phyloP scores from a whole-genome alignment of 495 filamentous ascomycete genomes.

The Barbatosphaeria neglecta region DNA sequence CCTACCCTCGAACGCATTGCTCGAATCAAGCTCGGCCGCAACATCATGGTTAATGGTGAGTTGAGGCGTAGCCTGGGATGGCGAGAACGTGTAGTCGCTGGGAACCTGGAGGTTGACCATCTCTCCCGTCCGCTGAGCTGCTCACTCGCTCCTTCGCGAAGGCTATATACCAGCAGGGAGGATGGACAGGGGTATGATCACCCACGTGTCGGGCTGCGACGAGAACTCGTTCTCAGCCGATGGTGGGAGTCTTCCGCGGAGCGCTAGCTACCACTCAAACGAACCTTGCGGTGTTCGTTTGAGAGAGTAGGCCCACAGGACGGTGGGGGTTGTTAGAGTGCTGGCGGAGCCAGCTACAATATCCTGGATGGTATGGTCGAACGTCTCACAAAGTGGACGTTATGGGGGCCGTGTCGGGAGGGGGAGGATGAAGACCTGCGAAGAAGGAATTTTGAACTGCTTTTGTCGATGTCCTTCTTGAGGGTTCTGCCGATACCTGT shows the following conservation, averaged over 20 bases:
- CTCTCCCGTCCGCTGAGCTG: conserved; percentile 38
- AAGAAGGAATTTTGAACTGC: conserved; percentile 74
- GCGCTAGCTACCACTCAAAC: conserved; percentile 74
- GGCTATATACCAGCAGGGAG: too few species aligned
- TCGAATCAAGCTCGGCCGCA: conserved; percentile 87
- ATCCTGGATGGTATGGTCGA: conserved; percentile 17
- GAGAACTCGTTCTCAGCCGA: conserved; percentile 11
- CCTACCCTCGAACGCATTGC: conserved; percentile 90
- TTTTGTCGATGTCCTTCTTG: conserved; percentile 48
- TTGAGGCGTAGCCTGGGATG: conserved; percentile 69
- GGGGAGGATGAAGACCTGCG: conserved; percentile 68
- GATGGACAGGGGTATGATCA: too few species aligned
- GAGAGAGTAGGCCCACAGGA: conserved; percentile 93
- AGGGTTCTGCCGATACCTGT: conserved; percentile 78
- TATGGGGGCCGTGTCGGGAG: conserved; percentile 82
- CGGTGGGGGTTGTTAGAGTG: conserved; percentile 32
- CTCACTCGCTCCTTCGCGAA: background rate
- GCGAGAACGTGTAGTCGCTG: conserved; percentile 66
- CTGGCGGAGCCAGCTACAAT: conserved; percentile 49
- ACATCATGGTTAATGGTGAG: conserved; percentile 96
- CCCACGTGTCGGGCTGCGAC: too few species aligned
- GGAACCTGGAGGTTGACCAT: conserved; percentile 80
- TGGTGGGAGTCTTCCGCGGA: conserved; percentile 37
- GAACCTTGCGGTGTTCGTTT: conserved; percentile 78
- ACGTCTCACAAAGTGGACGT: conserved; percentile 52